Conservation (phyloP, 1,284 basidiomycete genomes). For the Leccinum fallax region DNA sequence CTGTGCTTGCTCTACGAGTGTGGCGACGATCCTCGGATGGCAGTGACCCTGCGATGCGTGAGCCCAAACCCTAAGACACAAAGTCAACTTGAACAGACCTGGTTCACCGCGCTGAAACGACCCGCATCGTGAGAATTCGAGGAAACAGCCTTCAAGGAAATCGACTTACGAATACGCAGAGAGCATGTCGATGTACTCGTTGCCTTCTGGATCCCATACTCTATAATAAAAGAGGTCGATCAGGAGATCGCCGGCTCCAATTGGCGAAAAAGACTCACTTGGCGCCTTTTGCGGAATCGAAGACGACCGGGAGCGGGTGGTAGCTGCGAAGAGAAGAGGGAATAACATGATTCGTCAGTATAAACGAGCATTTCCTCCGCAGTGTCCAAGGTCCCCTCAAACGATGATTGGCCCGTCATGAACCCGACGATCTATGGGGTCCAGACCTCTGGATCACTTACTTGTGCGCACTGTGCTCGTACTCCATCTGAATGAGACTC, state of each 20-base stretch:
- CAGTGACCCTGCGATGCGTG: constrained; percentile 76
- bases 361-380: not conserved
- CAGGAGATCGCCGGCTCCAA: constrained; percentile 7
- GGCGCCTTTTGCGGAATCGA: constrained; percentile 87
- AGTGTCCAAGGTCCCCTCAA: not conserved
- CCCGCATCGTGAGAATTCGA: constrained; percentile 8
- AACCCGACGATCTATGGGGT: not conserved
- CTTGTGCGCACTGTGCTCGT: constrained; percentile 87
- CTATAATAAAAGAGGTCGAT: constrained; percentile 40
- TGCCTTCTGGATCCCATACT: constrained; percentile 96
- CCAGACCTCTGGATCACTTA: constrained; percentile 43
- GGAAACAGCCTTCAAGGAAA: constrained; percentile 5
- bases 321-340: constrained; percentile 60
- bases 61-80: constrained; percentile 9
- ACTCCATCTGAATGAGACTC: constrained; percentile 81
- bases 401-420: constrained; percentile 17
- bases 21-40: constrained; percentile 85
- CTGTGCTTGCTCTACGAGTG: constrained; percentile 85
- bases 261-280: constrained; percentile 62
- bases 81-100: constrained; percentile 50
- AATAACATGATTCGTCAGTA: constrained; percentile 32
- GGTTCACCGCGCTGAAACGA: constrained; percentile 76
- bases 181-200: constrained; percentile 94
- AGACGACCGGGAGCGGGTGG: constrained; percentile 94
- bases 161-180: constrained; percentile 90